These are phyloP conservation scores for Trichoderma semiorbis DNA, from an alignment of 2,329 filamentous ascomycete genomes.

Conservation along the genomic window DNA sequence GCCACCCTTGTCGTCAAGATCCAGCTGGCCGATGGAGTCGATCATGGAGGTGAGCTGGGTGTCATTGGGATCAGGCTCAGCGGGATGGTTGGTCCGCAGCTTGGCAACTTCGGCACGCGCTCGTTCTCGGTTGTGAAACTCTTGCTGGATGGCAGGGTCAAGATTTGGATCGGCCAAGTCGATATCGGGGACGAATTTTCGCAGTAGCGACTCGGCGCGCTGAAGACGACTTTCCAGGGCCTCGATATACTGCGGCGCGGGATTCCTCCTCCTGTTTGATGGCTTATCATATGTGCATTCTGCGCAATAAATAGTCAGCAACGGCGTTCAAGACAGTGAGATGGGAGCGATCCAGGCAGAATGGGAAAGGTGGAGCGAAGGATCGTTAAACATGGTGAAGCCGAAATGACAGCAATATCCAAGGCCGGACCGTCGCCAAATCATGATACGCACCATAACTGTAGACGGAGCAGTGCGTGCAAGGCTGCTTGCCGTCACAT, in stretches of 20 bases:
- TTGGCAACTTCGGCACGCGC: conserved; percentile 44
- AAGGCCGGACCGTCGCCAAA: background rate
- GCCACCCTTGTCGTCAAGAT: conserved; percentile 84
- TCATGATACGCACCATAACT: conserved; percentile 73
- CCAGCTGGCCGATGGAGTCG: conserved; percentile 82
- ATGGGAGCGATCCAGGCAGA: background rate
- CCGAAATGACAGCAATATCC: background rate
- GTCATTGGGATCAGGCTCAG: conserved; percentile 52
- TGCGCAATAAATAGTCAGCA: conserved; percentile 34
- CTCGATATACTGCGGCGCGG: conserved; percentile 89
- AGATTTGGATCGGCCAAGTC: conserved; percentile 82
- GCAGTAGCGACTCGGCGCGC: conserved; percentile 75
- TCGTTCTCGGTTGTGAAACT: conserved; percentile 56
- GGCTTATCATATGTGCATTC: conserved; percentile 96
- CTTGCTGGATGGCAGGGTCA: conserved; percentile 71
- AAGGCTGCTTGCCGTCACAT: conserved; percentile 81
- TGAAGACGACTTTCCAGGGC: conserved; percentile 79
- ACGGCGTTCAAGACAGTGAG: background rate
- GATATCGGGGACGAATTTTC: conserved; percentile 76
- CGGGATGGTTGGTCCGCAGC: conserved; percentile 35
- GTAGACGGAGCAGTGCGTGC: conserved; percentile 95
- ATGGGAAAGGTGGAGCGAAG: background rate
- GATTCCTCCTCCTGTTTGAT: conserved; percentile 85
- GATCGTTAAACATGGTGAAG: background rate
- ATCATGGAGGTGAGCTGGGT: conserved; percentile 90